Conservation (phyloP, 305 asterid species). For the Fraxinus paxiana region DNA sequence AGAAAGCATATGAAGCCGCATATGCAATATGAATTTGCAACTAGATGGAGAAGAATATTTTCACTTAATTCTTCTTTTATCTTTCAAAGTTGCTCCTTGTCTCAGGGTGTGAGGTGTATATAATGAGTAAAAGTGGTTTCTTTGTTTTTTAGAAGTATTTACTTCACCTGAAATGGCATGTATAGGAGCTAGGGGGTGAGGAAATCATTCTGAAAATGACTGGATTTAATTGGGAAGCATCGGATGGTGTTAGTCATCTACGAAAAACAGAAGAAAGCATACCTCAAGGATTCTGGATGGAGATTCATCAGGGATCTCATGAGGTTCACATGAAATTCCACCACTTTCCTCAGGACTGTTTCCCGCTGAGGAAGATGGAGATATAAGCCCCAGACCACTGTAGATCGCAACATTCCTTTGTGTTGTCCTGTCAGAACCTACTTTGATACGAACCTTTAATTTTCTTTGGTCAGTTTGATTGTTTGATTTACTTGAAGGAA, state of each 20-base stretch:
- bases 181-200: not conserved
- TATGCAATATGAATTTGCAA: constrained; percentile 15
- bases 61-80: not conserved
- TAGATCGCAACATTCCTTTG: constrained; percentile 63
- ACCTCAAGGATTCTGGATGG: constrained; percentile 62
- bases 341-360: constrained; percentile 63
- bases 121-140: not conserved
- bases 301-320: constrained; percentile 45
- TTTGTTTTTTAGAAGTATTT: not conserved
- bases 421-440: constrained; percentile 54
- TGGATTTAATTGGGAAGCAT: not conserved
- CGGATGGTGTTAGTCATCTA: not conserved
- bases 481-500: constrained; percentile 41
- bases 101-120: not conserved
- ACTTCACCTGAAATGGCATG: not conserved
- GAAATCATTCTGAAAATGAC: not conserved
- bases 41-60: constrained; percentile 12
- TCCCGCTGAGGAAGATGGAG: constrained; percentile 80
- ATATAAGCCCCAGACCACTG: constrained; percentile 71
- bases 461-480: constrained; percentile 42
- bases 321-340: constrained; percentile 40
- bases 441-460: constrained; percentile 71
- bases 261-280: constrained; percentile 19
- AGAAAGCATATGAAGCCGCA: not conserved
- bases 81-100: constrained; percentile 17